Evolutionary conservation across 73 alveolate species (phyloP), one percentile per base, ranked within the genome.

Genomic region (Uronychia binucleata): DNA sequence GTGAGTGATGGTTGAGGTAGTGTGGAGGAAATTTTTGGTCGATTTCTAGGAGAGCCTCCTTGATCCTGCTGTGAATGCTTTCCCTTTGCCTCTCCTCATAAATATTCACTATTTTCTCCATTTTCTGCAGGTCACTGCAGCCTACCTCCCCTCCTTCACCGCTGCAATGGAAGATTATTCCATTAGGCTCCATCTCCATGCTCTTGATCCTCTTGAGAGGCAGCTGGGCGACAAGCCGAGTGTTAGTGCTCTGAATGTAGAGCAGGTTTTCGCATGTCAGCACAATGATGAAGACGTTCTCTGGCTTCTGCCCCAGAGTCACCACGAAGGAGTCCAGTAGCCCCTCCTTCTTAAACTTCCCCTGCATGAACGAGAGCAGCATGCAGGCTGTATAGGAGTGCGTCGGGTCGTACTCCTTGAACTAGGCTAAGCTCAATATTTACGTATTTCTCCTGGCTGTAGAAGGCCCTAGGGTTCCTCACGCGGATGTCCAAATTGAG

Each of bases 381-480:
- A 74, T 8, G 79, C 31, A 30, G 79, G 31, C 26, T 8, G 31
- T 74, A 28, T 27, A 74, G 5, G 34, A 74, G 26, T 28, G 79
- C 31, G 34, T 74, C 31, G 34, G 26, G 13, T 30, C 26, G 26
- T 74, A 74, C 31, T 28, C 31, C 14, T 28, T 27, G 34, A 28
- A 74, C n/a, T n/a, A n/a, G n/a, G n/a, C n/a, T n/a, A n/a, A n/a
- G n/a, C n/a, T n/a, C n/a, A n/a, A n/a, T n/a, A n/a, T n/a, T n/a
- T n/a, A n/a, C n/a, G 67, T 46, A 46, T 11, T 46, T 46, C n/a
- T 46, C 67, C 5, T 11, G n/a, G n/a, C 67, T 98, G 91, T 98
- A 98, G 84, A 98, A 96, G 25, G 96, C 94, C 58, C 99, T 91
- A 0, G 99, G 99, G 46, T 59, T 93, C 80, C 99, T 82, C 35